Conservation (phyloP, 768 basidiomycete genomes). For the Trametes cinnabarina region DNA sequence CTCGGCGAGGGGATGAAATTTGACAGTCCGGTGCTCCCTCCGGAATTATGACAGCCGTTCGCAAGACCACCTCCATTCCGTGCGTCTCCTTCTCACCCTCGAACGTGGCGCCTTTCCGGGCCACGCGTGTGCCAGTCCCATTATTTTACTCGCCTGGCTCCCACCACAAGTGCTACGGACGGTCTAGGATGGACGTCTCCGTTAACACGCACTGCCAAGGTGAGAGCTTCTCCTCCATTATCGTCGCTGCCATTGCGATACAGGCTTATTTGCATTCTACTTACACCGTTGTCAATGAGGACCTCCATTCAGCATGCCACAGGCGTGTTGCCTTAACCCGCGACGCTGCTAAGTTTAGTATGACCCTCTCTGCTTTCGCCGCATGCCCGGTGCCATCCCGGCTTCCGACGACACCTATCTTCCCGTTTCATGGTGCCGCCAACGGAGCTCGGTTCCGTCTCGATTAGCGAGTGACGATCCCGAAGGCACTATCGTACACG, state of each 20-base stretch:
- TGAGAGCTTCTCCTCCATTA: background rate
- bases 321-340: background rate
- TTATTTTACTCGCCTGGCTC: background rate
- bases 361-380: background rate
- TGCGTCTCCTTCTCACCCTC: background rate
- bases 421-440: background rate
- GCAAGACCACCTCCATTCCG: no score
- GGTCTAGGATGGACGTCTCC: background rate
- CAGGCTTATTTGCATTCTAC: conserved; percentile 1
- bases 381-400: background rate
- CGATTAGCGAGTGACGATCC: conserved; percentile 11
- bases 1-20: no score
- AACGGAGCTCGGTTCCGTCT: background rate
- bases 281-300: conserved; percentile 9
- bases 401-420: background rate
- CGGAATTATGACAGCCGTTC: no score
- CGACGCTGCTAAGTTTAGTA: background rate
- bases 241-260: background rate
- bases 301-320: background rate
- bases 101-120: background rate
- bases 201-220: conserved; percentile 5
- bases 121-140: no score
- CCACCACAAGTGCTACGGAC: conserved; percentile 6
- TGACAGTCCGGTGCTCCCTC: no score
- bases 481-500: background rate